phyloP scores from a whole-genome alignment of 176 grass and related monocot genomes.

The Thinopyrum elongatum region DNA sequence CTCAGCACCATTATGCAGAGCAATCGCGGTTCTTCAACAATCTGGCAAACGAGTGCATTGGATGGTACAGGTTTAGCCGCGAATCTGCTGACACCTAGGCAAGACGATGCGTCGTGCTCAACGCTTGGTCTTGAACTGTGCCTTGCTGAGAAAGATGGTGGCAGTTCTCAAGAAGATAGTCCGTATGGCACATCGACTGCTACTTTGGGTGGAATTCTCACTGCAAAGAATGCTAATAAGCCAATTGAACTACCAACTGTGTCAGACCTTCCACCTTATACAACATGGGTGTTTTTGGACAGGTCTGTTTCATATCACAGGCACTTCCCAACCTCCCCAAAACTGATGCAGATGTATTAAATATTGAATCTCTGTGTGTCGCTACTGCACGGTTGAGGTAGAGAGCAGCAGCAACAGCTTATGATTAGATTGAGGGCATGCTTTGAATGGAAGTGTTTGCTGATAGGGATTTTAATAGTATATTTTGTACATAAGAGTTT shows the following conservation, averaged over 20 bases:
- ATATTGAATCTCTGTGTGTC: not conserved
- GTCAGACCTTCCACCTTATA: slow-evolving; percentile 64
- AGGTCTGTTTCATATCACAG: slow-evolving; percentile 52
- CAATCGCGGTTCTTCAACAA: slow-evolving; percentile 53
- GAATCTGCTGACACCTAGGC: slow-evolving; percentile 78
- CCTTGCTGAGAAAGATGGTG: slow-evolving; percentile 52
- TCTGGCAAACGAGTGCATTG: slow-evolving; percentile 53
- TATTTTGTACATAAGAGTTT: not conserved
- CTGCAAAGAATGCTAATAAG: slow-evolving; percentile 53
- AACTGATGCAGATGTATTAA: not conserved
- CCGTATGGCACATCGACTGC: slow-evolving; percentile 42
- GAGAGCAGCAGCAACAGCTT: too few species aligned
- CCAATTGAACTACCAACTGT: slow-evolving; percentile 67
- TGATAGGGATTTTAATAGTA: too few species aligned
- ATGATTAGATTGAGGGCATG: too few species aligned
- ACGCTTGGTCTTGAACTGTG: slow-evolving; percentile 57
- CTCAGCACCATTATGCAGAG: slow-evolving; percentile 63
- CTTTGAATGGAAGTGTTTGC: too few species aligned
- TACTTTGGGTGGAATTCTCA: slow-evolving; percentile 60
- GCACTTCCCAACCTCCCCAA: slow-evolving; percentile 9
- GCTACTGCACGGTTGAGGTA: too few species aligned
- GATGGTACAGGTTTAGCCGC: slow-evolving; percentile 46
- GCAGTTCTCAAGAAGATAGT: slow-evolving; percentile 66
- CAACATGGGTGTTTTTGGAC: slow-evolving; percentile 90
- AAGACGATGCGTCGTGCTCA: slow-evolving; percentile 58